A percentile compares a stretch with the other conserved stretches of the same genome.
phyloP scores from a whole-genome alignment of 2,329 filamentous ascomycete genomes.

The Fusarium armeniacum region DNA sequence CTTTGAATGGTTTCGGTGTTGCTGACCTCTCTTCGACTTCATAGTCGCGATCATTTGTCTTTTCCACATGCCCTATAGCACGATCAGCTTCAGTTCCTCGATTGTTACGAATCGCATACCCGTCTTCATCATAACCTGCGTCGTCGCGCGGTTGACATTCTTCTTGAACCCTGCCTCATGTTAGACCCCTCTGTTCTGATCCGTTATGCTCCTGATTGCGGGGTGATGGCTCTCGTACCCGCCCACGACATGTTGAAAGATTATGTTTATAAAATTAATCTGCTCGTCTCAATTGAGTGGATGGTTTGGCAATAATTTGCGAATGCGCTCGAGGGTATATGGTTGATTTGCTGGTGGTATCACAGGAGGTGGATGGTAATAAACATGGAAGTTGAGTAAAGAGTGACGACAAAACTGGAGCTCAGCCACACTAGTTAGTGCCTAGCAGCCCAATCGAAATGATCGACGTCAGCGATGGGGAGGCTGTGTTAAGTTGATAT shows the following conservation, averaged over 20 bases:
- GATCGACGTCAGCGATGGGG: slow-evolving; percentile 52
- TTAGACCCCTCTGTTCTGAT: slow-evolving; percentile 51
- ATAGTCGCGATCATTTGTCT: slow-evolving; percentile 98
- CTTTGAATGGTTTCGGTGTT: slow-evolving; percentile 6
- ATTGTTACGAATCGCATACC: slow-evolving; percentile 62
- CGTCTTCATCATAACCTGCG: slow-evolving; percentile 99
- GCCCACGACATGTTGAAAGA: slow-evolving; percentile 76
- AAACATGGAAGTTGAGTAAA: slow-evolving; percentile 43
- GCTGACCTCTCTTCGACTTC: slow-evolving; percentile 91
- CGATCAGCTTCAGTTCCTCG: slow-evolving; percentile 27
- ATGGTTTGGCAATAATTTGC: slow-evolving; percentile 24
- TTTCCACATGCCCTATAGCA: slow-evolving; percentile 87
- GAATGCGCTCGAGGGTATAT: slow-evolving; percentile 37
- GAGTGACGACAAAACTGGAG: slow-evolving; percentile 52
- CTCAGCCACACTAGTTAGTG: slow-evolving; percentile 51
- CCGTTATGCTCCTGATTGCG: slow-evolving; percentile 36
- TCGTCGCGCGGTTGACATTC: slow-evolving; percentile 98
- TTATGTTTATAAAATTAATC: slow-evolving; percentile 17
- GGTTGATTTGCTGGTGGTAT: slow-evolving; percentile 36
- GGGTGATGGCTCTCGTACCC: slow-evolving; percentile 62
- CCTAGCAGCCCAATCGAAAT: slow-evolving; percentile 50
- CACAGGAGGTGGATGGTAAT: slow-evolving; percentile 42
- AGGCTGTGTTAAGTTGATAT: slow-evolving; percentile 34
- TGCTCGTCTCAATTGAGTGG: slow-evolving; percentile 21
- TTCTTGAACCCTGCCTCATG: slow-evolving; percentile 71